A percentile compares a stretch with the other conserved stretches of the same genome.
phyloP scores from a whole-genome alignment of 345 rosid species.

The Pistacia atlantica region DNA sequence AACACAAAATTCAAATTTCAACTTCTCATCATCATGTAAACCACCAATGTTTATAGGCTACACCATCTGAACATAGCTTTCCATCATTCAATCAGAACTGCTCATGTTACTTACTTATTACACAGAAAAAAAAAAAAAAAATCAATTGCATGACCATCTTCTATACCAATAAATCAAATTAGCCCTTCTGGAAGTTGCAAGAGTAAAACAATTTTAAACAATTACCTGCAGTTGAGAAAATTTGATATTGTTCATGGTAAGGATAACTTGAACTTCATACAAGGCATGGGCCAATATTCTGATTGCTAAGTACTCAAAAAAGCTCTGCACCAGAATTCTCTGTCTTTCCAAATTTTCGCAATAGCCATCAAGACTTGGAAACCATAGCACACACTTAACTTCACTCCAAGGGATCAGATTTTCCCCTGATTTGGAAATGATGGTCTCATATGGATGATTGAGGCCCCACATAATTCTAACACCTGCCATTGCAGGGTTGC shows the following conservation, averaged over 20 bases:
- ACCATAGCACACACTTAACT: slow-evolving; percentile 71
- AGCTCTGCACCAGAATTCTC: slow-evolving; percentile 51
- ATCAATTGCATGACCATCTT: not conserved
- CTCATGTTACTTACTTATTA: not conserved
- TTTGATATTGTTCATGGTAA: slow-evolving; percentile 76
- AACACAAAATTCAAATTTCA: not conserved
- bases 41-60: not conserved
- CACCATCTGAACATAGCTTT: not conserved
- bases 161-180: not conserved
- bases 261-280: slow-evolving; percentile 49
- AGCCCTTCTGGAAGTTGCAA: not conserved
- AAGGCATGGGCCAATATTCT: slow-evolving; percentile 63
- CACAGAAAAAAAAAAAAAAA: too few relatives aligned
- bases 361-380: slow-evolving; percentile 52
- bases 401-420: slow-evolving; percentile 70
- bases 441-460: slow-evolving; percentile 62
- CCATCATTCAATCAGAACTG: not conserved
- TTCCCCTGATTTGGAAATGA: slow-evolving; percentile 47
- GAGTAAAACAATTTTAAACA: not conserved
- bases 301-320: slow-evolving; percentile 74
- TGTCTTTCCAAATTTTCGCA: slow-evolving; percentile 54
- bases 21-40: not conserved
- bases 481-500: slow-evolving; percentile 40
- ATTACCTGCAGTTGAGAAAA: slow-evolving; percentile 78
- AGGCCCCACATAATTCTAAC: slow-evolving; percentile 70